Percentiles rank a stretch among this genome's conserved stretches.
These are phyloP conservation scores for Picochlorum sp. DNA, from an alignment of 139 green algal genomes.

Conservation along the genomic window DNA sequence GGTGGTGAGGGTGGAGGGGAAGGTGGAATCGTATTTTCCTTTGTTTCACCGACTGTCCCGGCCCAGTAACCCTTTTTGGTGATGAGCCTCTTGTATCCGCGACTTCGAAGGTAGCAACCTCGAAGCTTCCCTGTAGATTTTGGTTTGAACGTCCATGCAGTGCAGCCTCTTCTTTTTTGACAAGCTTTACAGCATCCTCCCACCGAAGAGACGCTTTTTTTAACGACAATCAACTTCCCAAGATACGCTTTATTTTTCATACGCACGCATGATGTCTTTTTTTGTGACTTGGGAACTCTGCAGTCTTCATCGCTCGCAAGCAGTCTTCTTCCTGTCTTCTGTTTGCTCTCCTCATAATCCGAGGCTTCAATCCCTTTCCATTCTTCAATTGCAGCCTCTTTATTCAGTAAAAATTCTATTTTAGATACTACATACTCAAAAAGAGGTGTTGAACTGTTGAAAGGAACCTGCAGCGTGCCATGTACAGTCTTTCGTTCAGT, in stretches of 20 bases:
- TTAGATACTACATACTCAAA: background rate
- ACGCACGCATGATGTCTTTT: background rate
- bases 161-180: background rate
- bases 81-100: background rate
- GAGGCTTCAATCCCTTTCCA: background rate
- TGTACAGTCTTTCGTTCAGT: too few species aligned
- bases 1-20: background rate
- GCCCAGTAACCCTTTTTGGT: background rate
- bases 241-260: background rate
- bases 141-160: constrained; percentile 1
- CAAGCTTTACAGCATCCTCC: constrained; percentile 1
- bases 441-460: background rate
- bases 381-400: background rate
- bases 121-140: background rate
- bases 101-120: background rate
- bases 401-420: background rate
- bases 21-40: background rate
- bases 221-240: background rate
- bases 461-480: background rate
- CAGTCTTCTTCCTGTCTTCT: background rate
- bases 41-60: background rate
- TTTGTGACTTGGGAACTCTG: background rate
- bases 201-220: background rate
- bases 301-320: background rate
- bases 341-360: background rate